Base-by-base conservation (phyloP, 768 basidiomycete genomes). In the Pholiota microspora region DNA sequence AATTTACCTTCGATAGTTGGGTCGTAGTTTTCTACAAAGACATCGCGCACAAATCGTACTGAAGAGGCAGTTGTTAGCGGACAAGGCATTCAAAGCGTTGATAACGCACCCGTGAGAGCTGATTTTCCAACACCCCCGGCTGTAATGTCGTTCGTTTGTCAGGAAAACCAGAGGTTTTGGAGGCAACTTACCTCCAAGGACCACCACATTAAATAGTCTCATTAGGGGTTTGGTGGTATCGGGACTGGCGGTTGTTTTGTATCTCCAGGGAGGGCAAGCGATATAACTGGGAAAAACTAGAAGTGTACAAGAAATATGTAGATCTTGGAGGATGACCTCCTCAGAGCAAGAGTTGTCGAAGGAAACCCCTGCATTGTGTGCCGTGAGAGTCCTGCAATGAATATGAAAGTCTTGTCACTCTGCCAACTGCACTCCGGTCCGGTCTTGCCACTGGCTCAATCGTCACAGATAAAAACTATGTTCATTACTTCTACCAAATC, bases 41-140 rank as follows among this genome's bases (percentile, higher is more conserved):
- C 76, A 67, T 88, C 82, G 59, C 79, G 79, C 45, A 90, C 82
- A 67, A 87, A 92, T 55, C 89, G 82, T 62, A 90, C 85, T 80
- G 56, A 7, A 60, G 15, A n/a, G n/a, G n/a, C n/a, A n/a, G n/a
- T n/a, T n/a, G n/a, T n/a, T n/a, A n/a, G n/a, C n/a, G n/a, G n/a
- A n/a, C n/a, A n/a, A n/a, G n/a, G n/a, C n/a, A n/a, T n/a, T n/a
- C n/a, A n/a, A n/a, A 25, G n/a, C 13, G 36, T 27, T 45, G 46
- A 34, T 12, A 49, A 24, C 62, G 49, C 59, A 77, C 81, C 77
- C 65, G 89, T 91, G 29, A 94, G 76, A 10, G 92, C 89, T 23
- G 90, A 92, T 71, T 94, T 94, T 45, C 92, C 92, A 50, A 94
- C 91, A 21, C 92, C 92, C 63, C 92, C 92, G 64, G 90, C 90